phyloP scores from a whole-genome alignment of 2,329 filamentous ascomycete genomes.

The Hypomyces perniciosus region DNA sequence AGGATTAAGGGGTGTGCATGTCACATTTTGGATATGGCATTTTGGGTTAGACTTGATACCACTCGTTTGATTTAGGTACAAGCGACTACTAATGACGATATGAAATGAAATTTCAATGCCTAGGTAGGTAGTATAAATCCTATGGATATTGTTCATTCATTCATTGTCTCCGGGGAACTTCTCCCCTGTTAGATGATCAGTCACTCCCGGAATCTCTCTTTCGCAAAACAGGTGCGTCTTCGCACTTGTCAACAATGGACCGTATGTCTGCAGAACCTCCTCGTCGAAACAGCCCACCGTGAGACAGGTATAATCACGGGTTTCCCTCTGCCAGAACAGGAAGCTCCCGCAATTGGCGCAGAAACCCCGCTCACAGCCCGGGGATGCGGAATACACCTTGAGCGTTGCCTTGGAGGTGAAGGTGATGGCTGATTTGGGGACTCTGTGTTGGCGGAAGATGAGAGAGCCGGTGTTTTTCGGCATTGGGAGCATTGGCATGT shows the following conservation, averaged over 20 bases:
- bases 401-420: conserved; percentile 31
- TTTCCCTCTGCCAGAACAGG: conserved; percentile 39
- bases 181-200: conserved; percentile 32
- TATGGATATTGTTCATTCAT: conserved; percentile 15
- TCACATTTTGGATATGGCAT: not conserved
- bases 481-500: conserved; percentile 53
- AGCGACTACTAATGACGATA: no score
- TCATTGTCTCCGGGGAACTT: conserved; percentile 5
- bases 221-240: conserved; percentile 36
- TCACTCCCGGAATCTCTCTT: conserved; percentile 44
- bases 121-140: not conserved
- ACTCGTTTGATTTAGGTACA: no score
- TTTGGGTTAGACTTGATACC: no score
- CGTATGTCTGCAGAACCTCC: conserved; percentile 35
- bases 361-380: conserved; percentile 39
- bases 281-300: conserved; percentile 41
- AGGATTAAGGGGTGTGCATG: conserved; percentile 40
- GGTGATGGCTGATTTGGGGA: conserved; percentile 30
- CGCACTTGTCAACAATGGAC: conserved; percentile 32
- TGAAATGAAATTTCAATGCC: no score
- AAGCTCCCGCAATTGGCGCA: conserved; percentile 44
- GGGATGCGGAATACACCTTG: conserved; percentile 35
- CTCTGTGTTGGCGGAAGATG: conserved; percentile 35
- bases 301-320: conserved; percentile 25
- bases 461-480: conserved; percentile 46